A percentile compares a stretch with the other conserved stretches of the same genome.
phyloP scores from a whole-genome alignment of 306 rosid genomes.

The Cucurbita pepo region DNA sequence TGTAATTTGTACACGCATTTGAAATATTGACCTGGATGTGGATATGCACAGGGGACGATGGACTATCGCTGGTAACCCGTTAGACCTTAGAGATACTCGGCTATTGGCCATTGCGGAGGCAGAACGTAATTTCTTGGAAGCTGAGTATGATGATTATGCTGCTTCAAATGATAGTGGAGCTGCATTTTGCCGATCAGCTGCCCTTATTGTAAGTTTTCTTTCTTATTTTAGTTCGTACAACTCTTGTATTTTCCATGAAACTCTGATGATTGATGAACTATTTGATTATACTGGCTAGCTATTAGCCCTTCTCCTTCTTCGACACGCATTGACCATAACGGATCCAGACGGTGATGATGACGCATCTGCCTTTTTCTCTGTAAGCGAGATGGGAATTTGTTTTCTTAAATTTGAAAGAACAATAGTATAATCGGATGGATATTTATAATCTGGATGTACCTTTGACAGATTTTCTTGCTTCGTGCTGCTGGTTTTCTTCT shows the following conservation, averaged over 20 bases:
- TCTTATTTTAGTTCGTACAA: not conserved
- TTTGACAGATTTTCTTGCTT: conserved; percentile 38
- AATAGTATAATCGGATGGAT: not conserved
- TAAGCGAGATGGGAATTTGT: conserved; percentile 12
- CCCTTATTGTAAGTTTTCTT: conserved; percentile 34
- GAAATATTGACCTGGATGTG: not conserved
- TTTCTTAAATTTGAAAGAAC: not conserved
- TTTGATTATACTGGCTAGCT: conserved; percentile 22
- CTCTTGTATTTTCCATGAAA: not conserved
- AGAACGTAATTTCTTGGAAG: conserved; percentile 37
- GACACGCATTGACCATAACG: conserved; percentile 34
- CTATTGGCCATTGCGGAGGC: conserved; percentile 44
- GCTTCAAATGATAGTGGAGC: conserved; percentile 26
- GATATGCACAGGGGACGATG: conserved; percentile 32
- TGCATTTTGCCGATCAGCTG: conserved; percentile 37
- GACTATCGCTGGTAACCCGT: conserved; percentile 32
- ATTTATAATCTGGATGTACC: not conserved
- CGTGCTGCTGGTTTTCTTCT: conserved; percentile 49
- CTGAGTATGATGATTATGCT: conserved; percentile 36
- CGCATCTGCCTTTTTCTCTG: conserved; percentile 33
- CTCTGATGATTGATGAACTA: not conserved
- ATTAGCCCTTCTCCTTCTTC: conserved; percentile 41
- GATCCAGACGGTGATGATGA: conserved; percentile 33
- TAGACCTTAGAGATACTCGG: conserved; percentile 40
- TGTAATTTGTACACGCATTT: not conserved